Conservation (phyloP, 176 grass and related monocot species). For the Typha latifolia region DNA sequence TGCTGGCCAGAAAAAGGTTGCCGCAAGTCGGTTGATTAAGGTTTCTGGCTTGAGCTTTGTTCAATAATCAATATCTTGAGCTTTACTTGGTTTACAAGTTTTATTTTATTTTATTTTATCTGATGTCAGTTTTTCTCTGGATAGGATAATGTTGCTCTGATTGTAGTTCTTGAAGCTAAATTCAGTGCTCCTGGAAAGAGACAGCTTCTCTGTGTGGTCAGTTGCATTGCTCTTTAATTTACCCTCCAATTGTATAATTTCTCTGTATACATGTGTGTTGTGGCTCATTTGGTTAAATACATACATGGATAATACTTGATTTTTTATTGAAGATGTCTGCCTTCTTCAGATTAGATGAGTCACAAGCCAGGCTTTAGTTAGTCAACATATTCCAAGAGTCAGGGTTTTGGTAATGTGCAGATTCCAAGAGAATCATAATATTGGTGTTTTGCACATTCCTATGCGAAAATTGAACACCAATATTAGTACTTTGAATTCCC, state of each 20-base stretch:
- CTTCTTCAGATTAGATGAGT: no score
- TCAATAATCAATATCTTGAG: background rate
- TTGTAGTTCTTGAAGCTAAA: conserved; percentile 92
- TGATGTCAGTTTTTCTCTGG: conserved; percentile 10
- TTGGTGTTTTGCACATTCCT: no score
- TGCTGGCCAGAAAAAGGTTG: conserved; percentile 71
- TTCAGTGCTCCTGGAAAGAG: conserved; percentile 92
- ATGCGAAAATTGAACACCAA: no score
- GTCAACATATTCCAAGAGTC: no score
- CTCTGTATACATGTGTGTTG: background rate
- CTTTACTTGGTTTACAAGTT: background rate
- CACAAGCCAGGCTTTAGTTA: no score
- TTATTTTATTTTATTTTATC: background rate
- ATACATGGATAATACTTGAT: no score
- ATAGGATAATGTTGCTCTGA: conserved; percentile 95
- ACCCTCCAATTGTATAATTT: background rate
- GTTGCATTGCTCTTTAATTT: conserved; percentile 14
- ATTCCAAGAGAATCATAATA: no score
- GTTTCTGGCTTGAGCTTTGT: conserved; percentile 16
- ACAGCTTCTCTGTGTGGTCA: conserved; percentile 94
- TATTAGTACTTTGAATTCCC: no score
- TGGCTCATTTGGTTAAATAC: background rate
- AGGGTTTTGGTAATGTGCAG: no score
- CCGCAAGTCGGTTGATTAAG: conserved; percentile 77
- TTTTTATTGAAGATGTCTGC: no score